A percentile compares a stretch with the other conserved stretches of the same genome.
phyloP scores from a whole-genome alignment of 2,329 filamentous ascomycete species.

The Cordyceps cicadae region DNA sequence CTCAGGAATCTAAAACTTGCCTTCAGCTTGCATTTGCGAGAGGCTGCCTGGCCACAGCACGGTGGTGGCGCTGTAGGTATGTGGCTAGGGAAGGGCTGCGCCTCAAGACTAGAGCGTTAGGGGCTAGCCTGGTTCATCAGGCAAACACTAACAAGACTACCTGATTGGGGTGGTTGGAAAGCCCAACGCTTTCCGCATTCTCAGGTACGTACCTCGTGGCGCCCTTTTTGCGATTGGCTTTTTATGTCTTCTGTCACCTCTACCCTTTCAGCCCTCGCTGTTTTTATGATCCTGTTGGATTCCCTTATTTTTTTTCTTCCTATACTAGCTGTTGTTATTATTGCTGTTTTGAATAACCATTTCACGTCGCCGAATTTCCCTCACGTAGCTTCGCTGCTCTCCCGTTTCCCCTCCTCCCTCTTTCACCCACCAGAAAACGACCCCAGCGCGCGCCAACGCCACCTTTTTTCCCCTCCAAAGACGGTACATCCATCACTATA shows the following conservation, averaged over 20 bases:
- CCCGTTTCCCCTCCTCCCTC: background rate
- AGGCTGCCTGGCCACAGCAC: background rate
- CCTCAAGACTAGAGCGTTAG: background rate
- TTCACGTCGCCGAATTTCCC: background rate
- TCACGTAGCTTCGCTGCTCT: background rate
- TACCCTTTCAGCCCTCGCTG: background rate
- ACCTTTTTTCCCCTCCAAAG: conserved; percentile 1
- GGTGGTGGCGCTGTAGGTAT: background rate
- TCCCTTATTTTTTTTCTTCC: background rate
- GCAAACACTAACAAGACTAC: background rate
- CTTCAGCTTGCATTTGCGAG: background rate
- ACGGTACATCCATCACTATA: background rate
- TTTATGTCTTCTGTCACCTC: background rate
- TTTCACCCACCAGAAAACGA: background rate
- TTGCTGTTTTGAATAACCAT: background rate
- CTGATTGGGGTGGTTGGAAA: background rate
- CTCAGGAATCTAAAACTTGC: background rate
- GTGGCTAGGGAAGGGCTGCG: background rate
- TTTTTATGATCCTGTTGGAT: background rate
- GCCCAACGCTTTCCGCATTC: background rate
- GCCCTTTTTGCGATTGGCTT: background rate
- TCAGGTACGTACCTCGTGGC: background rate
- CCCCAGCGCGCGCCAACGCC: background rate
- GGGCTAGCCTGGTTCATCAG: background rate
- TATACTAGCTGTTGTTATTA: background rate